Percentiles rank a stretch among this genome's conserved stretches.
Evolutionary conservation across 495 filamentous ascomycete species (phyloP).

Genomic region (Evansstolkia leycettana): DNA sequence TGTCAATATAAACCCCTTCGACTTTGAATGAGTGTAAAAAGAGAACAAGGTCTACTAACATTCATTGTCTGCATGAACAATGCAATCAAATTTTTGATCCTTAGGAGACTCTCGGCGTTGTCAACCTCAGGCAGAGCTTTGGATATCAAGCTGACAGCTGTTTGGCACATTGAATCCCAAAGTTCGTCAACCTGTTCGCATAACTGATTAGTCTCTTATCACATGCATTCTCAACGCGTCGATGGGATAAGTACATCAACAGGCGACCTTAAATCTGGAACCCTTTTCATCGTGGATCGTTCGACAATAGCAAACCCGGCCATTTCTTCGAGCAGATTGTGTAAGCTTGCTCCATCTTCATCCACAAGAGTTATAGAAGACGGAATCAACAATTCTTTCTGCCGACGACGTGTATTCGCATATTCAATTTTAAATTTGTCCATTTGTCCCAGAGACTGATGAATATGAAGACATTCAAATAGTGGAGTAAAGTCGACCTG

Average conservation of each 20-base stretch:
- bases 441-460: constrained; percentile 84
- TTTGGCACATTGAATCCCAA: constrained; percentile 96
- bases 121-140: constrained; percentile 63
- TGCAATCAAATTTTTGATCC: constrained; percentile 84
- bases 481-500: constrained; percentile 90
- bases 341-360: constrained; percentile 65
- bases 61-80: constrained; percentile 98
- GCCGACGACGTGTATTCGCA: constrained; percentile 72
- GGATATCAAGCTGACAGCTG: constrained; percentile 65
- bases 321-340: constrained; percentile 81
- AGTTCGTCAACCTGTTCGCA: constrained; percentile 70
- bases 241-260: constrained; percentile 48
- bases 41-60: constrained; percentile 26
- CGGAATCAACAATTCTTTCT: constrained; percentile 83
- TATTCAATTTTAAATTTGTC: constrained; percentile 87
- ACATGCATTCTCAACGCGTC: neutral
- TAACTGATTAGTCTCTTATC: constrained; percentile 2
- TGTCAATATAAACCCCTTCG: neutral
- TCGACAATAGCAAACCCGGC: constrained; percentile 96
- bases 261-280: constrained; percentile 65
- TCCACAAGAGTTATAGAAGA: constrained; percentile 55
- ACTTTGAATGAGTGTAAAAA: neutral
- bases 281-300: constrained; percentile 79
- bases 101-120: constrained; percentile 73
- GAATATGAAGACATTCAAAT: constrained; percentile 93